phyloP scores from a whole-genome alignment of 1,284 basidiomycete genomes.

The Bothia castanella region DNA sequence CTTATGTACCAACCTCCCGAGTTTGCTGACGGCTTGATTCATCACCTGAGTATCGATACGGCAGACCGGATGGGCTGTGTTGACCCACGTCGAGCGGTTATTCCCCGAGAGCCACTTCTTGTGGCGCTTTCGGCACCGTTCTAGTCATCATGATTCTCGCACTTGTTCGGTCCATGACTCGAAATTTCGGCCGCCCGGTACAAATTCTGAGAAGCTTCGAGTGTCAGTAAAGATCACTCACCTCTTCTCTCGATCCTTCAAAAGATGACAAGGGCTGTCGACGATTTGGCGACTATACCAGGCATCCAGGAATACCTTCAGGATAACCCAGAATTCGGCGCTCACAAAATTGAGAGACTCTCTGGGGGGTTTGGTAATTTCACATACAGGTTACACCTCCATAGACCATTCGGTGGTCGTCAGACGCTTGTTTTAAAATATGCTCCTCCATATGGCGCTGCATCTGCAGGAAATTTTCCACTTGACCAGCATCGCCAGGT shows the following conservation, averaged over 20 bases:
- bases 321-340: constrained; percentile 37
- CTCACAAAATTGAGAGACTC: constrained; percentile 34
- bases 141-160: constrained; percentile 8
- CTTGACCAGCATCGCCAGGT: constrained; percentile 55
- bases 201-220: constrained; percentile 5
- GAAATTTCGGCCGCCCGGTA: neutral
- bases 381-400: constrained; percentile 47
- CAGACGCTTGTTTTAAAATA: constrained; percentile 56
- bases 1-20: too few species aligned
- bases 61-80: too few species aligned
- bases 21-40: too few species aligned
- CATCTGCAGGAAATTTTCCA: constrained; percentile 24
- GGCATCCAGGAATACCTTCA: constrained; percentile 40
- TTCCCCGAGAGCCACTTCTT: neutral
- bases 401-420: constrained; percentile 35
- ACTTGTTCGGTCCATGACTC: constrained; percentile 11
- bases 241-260: constrained; percentile 22
- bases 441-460: constrained; percentile 42
- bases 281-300: constrained; percentile 35
- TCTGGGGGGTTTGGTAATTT: constrained; percentile 54
- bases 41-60: too few species aligned
- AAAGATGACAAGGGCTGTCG: constrained; percentile 16
- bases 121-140: constrained; percentile 17
- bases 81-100: too few species aligned
- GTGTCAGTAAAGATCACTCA: neutral